Evolutionary conservation across 306 rosid species (phyloP), one percentile per base, ranked within the genome.

Genomic region (Canavalia gladiata): DNA sequence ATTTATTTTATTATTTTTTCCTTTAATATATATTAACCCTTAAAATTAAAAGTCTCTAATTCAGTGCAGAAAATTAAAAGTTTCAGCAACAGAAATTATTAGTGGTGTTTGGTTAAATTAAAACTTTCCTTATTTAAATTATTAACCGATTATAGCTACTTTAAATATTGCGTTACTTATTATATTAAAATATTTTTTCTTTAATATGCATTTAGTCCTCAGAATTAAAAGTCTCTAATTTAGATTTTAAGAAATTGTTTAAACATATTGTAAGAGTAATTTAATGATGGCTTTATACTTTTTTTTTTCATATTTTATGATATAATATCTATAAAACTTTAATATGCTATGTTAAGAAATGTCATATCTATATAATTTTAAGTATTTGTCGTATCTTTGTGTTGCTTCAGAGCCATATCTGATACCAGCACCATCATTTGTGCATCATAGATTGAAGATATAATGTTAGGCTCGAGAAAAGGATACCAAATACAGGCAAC

Each of bases 401-500:
- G 7, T 68, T 50, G 54, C 41, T 66, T 42, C 10, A 2, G 58
- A 35, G 28, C 10, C 7, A 13, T 31, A 33, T 76, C 45, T 2
- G 55, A 47, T 82, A 54, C 30, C 13, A 4, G 25, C 10, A 11
- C 11, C 5, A 3, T 10, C 33, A 46, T 2, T 33, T n/a, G n/a
- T 33, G 18, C 68, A 74, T 65, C 69, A 34, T 4, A 55, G 28
- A 41, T 68, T 30, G n/a, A 67, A 71, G 68, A 18, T 42, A 79
- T 12, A 51, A 30, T 8, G 33, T 60, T 25, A 71, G 65, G 30
- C 75, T 74, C 4, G 73, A 74, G 72, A 86, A 82, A 83, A 84
- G 91, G 90, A 90, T 94, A 92, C 96, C 89, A 92, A 67, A 85
- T 90, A 91, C 72, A 94, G 90, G 91, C 92, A 92, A 83, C 94